phyloP scores from a whole-genome alignment of 257 asterid species.

The Jasminum sambac region DNA sequence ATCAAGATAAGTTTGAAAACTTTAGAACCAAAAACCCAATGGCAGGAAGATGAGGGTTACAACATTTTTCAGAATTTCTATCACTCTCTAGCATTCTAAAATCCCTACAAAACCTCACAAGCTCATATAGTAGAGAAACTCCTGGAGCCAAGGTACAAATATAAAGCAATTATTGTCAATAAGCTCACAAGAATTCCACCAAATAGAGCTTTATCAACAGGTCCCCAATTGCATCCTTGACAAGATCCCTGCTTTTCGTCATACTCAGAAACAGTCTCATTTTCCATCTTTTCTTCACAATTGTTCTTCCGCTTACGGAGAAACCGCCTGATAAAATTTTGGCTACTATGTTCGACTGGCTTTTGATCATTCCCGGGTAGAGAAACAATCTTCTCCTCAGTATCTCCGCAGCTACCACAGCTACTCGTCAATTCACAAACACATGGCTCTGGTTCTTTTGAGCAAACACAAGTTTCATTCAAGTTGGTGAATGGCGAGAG shows the following conservation, averaged over 20 bases:
- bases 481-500: constrained; percentile 36
- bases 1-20: not conserved
- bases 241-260: constrained; percentile 34
- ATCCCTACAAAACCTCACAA: not conserved
- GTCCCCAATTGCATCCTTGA: constrained; percentile 38
- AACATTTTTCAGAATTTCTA: not conserved
- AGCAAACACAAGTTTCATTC: constrained; percentile 51
- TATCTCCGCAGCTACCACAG: constrained; percentile 48
- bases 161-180: constrained; percentile 48
- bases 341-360: constrained; percentile 33
- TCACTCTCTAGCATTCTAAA: not conserved
- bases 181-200: constrained; percentile 57
- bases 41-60: constrained; percentile 17
- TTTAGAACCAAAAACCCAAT: not conserved
- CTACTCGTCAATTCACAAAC: constrained; percentile 46
- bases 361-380: constrained; percentile 27
- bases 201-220: constrained; percentile 60
- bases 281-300: constrained; percentile 30
- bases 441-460: constrained; percentile 56
- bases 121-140: constrained; percentile 17
- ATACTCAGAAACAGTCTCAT: constrained; percentile 27
- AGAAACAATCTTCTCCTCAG: constrained; percentile 29
- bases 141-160: constrained; percentile 43
- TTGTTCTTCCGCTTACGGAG: constrained; percentile 58
- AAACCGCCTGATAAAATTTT: constrained; percentile 48